Base-by-base conservation (phyloP, 2,329 filamentous ascomycete genomes). In the Torrubiella hemipterigena region DNA sequence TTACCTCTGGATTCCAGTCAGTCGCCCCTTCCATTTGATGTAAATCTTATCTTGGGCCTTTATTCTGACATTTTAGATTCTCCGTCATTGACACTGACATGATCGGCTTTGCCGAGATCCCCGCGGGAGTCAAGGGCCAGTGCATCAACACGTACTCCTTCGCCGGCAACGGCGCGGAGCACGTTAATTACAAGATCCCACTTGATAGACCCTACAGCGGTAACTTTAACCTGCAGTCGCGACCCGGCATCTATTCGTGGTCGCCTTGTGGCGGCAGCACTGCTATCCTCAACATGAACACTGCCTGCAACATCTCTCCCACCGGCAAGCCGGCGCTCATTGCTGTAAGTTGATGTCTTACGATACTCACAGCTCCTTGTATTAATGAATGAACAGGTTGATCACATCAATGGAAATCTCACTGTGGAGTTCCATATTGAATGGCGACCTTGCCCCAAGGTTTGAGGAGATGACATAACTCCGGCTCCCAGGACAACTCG, bases 201-300 rank as follows among this genome's bases (percentile, higher is more conserved):
- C 38, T 47, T 5, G 24, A 28, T 5, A 44, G 45, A 3, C 32
- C 34, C 11, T 45, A 40, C 33, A 38, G 38, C 30, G 45, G 42
- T 20, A 30, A 34, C 30, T 48, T 46, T 21, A 37, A 45, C 15
- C 36, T 46, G 2, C 32, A 40, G 24, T 36, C 40, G 14, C 34
- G 29, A 13, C 27, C 44, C 4, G 42, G 44, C 15, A 34, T 45
- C 24, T 26, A 28, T 9, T 41, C 38, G 9, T 45, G 41, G 42
- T 48, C 45, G 13, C 42, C 38, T 0, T 48, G 45, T 36, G 41
- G 44, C 19, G 44, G 44, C 32, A 42, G 41, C 39, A 45, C 42
- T 5, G 44, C 45, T 6, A 48, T 48, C 31, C 37, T 48, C 19
- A 48, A 48, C 40, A 43, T 48, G 42, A 48, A 48, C 36, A 45